Evolutionary conservation across 345 rosid genomes (phyloP).

Genomic region (Eucalyptus decipiens): DNA sequence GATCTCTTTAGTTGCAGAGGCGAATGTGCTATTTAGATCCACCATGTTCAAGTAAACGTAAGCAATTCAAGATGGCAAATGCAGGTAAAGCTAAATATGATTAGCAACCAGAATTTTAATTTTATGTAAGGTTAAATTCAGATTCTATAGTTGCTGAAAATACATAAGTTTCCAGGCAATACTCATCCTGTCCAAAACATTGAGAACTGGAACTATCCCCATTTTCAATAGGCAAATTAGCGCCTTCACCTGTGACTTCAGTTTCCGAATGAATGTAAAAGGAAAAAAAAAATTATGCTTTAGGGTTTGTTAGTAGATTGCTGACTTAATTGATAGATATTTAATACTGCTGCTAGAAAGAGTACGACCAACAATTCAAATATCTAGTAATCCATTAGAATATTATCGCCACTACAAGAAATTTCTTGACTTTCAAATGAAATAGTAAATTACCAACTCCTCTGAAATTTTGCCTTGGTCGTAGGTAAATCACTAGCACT

Average conservation of each 20-base stretch:
- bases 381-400: background rate
- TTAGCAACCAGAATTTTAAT: fast-evolving
- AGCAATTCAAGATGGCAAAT: background rate
- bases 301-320: fast-evolving
- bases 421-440: background rate
- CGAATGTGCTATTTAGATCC: fast-evolving
- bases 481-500: background rate
- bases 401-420: background rate
- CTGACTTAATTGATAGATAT: background rate
- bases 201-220: background rate
- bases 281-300: background rate
- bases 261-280: background rate
- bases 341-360: fast-evolving
- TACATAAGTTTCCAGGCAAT: background rate
- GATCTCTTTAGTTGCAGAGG: background rate
- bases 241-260: background rate
- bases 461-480: background rate
- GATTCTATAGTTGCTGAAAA: background rate
- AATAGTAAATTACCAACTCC: background rate
- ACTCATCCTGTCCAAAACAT: background rate
- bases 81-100: background rate
- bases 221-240: background rate
- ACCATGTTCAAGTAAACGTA: background rate
- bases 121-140: background rate
- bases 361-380: background rate